Evolutionary conservation across 164 flowering plant genomes (phyloP).

Genomic region (Vitis vinifera): ASM3070453v1 NC_081817.1:14434001-14434500

Average conservation of each 20-base stretch:
- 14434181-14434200: conserved; percentile 20
- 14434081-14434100: conserved; percentile 4
- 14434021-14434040: conserved; percentile 14
- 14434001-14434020: conserved; percentile 15
- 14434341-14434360: conserved; percentile 30
- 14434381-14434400: conserved; percentile 18
- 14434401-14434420: conserved; percentile 17
- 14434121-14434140: neutral
- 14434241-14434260: conserved; percentile 35
- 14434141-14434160: neutral
- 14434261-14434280: conserved; percentile 50
- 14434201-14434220: conserved; percentile 23
- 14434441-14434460: conserved; percentile 31
- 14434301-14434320: conserved; percentile 50
- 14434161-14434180: neutral
- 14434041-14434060: neutral
- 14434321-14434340: conserved; percentile 18
- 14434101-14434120: conserved; percentile 1
- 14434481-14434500: conserved; percentile 27
- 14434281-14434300: conserved; percentile 23
- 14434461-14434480: conserved; percentile 53
- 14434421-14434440: conserved; percentile 28
- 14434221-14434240: conserved; percentile 17
- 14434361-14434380: conserved; percentile 30
- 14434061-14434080: conserved; percentile 16